Percentiles rank a stretch among this genome's conserved stretches.
Conservation (phyloP, 495 filamentous ascomycete species). For the Cladorrhinum samala region DNA sequence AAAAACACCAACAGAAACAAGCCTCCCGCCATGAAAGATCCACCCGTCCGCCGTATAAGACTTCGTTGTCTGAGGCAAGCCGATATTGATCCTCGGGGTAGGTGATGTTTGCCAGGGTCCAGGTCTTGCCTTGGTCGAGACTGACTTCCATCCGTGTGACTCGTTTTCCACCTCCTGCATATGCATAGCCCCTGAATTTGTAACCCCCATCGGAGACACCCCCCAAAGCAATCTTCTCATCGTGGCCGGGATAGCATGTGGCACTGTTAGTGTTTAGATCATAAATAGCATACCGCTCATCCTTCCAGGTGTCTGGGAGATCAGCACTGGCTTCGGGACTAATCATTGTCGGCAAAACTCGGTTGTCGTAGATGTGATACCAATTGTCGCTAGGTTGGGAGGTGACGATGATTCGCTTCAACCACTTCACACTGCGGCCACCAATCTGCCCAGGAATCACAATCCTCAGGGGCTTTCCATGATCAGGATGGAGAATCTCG, state of each 20-base stretch:
- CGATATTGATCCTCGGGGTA: constrained; percentile 89
- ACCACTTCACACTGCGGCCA: constrained; percentile 91
- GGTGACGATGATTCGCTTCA: constrained; percentile 78
- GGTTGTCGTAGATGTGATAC: constrained; percentile 95
- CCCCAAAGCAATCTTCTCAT: constrained; percentile 60
- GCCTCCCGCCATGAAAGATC: constrained; percentile 80
- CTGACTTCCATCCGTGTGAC: constrained; percentile 81
- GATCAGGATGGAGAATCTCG: constrained; percentile 74
- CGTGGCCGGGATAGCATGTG: constrained; percentile 73
- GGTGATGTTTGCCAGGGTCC: constrained; percentile 72
- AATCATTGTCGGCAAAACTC: constrained; percentile 85
- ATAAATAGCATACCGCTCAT: constrained; percentile 93
- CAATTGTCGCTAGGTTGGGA: constrained; percentile 81
- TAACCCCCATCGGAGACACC: constrained; percentile 55
- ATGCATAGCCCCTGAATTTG: constrained; percentile 75
- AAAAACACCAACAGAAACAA: constrained; percentile 93
- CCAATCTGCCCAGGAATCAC: constrained; percentile 94
- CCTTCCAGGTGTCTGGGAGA: constrained; percentile 75
- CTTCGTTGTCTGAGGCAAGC: constrained; percentile 52
- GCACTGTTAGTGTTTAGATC: constrained; percentile 88
- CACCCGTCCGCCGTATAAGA: constrained; percentile 69
- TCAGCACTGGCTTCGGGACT: constrained; percentile 73
- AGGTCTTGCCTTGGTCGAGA: constrained; percentile 75
- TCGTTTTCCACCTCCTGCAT: constrained; percentile 81
- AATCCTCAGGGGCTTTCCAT: constrained; percentile 77